Conservation (phyloP, 1,284 basidiomycete genomes). For the Erythrobasidium hasegawianum region DNA sequence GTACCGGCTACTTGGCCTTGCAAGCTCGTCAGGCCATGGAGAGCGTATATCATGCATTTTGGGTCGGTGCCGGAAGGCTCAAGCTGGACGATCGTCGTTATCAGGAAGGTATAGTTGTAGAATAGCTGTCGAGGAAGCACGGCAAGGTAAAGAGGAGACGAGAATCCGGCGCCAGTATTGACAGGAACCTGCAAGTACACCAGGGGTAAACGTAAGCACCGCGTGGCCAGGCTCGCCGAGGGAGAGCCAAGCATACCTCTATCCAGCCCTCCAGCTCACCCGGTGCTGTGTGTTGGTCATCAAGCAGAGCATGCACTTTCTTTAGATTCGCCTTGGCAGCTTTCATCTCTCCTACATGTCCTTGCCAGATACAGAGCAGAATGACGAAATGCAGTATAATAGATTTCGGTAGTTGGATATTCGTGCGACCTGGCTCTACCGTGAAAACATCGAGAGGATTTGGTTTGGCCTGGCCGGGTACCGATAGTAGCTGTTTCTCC, state of each 20-base stretch:
- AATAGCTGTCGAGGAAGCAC: conserved; percentile 11
- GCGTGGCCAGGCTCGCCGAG: neutral
- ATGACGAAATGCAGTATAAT: conserved; percentile 25
- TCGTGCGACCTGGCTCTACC: neutral
- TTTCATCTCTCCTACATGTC: conserved; percentile 5
- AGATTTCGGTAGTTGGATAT: conserved; percentile 3
- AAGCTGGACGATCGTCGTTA: conserved; percentile 28
- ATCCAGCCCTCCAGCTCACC: neutral
- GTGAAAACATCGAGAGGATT: neutral
- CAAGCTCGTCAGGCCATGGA: conserved; percentile 17
- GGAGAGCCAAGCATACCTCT: neutral
- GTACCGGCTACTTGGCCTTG: neutral
- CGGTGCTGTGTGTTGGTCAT: neutral
- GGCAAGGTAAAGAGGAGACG: neutral
- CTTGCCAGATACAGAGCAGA: conserved; percentile 19
- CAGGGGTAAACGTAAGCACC: too few relatives aligned
- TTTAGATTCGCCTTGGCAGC: conserved; percentile 15
- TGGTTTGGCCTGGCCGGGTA: neutral
- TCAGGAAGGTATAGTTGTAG: conserved; percentile 34
- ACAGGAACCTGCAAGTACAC: neutral
- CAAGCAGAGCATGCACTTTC: conserved; percentile 22
- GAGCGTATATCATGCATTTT: conserved; percentile 20
- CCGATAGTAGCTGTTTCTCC: neutral
- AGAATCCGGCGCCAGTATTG: neutral
- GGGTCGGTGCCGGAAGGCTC: conserved; percentile 31